Evolutionary conservation across 495 filamentous ascomycete genomes (phyloP).

Genomic region (Monascus purpureus): DNA sequence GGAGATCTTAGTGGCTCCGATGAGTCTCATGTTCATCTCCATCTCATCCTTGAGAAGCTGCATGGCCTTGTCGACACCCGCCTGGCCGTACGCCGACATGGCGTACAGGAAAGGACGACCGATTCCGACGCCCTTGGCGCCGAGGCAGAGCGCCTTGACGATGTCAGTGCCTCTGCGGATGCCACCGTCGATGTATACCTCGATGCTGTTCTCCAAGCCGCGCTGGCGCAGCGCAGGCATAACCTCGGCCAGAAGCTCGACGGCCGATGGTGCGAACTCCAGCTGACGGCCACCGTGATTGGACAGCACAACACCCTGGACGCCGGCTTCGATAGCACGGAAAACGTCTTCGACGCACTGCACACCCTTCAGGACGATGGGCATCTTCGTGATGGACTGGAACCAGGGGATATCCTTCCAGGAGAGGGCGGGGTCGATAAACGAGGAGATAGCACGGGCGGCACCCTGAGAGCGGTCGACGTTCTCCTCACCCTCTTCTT

Average conservation of each 20-base stretch:
- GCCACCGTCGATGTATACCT: slow-evolving; percentile 86
- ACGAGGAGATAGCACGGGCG: slow-evolving; percentile 80
- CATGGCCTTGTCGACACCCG: slow-evolving; percentile 84
- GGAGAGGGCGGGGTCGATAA: slow-evolving; percentile 81
- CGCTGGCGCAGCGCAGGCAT: slow-evolving; percentile 83
- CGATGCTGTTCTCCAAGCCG: slow-evolving; percentile 70
- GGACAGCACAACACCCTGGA: slow-evolving; percentile 86
- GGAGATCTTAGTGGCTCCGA: slow-evolving; percentile 58
- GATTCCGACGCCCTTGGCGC: slow-evolving; percentile 87
- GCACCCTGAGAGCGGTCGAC: slow-evolving; percentile 85
- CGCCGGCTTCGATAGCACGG: slow-evolving; percentile 64
- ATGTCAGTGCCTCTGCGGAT: slow-evolving; percentile 87
- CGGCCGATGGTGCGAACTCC: slow-evolving; percentile 78
- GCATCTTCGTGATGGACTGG: slow-evolving; percentile 82
- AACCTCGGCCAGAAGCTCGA: slow-evolving; percentile 89
- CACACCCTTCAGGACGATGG: slow-evolving; percentile 91
- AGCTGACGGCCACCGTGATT: slow-evolving; percentile 98
- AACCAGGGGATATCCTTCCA: slow-evolving; percentile 98
- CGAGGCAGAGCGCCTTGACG: slow-evolving; percentile 87
- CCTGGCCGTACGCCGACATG: slow-evolving; percentile 83
- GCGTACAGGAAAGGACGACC: slow-evolving; percentile 90
- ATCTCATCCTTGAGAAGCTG: slow-evolving; percentile 94
- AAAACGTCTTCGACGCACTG: slow-evolving; percentile 93
- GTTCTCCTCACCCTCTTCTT: slow-evolving; percentile 34
- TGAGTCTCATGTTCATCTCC: slow-evolving; percentile 96